Evolutionary conservation across 1,139 yeast genomes (phyloP).

Genomic region (Trichomonascaceae sp.): DNA sequence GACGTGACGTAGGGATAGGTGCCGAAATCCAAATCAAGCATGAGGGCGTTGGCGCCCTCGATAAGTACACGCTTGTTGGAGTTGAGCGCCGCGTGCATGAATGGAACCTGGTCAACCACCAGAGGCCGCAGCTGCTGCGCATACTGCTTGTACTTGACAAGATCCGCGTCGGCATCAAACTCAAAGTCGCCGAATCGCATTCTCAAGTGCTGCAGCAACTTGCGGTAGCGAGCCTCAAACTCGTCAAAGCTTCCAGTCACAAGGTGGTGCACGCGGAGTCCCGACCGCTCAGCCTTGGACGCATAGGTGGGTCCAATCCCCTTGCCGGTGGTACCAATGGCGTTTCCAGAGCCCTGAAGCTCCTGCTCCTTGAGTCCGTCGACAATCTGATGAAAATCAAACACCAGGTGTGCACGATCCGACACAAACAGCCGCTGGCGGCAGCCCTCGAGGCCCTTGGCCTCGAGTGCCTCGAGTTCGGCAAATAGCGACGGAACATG

Average conservation of each 20-base stretch:
- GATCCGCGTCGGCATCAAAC: constrained; percentile 70
- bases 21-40: constrained; percentile 96
- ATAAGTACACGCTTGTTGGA: constrained; percentile 75
- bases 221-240: constrained; percentile 63
- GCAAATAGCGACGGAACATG: constrained; percentile 88
- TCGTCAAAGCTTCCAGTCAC: constrained; percentile 90
- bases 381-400: constrained; percentile 94
- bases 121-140: constrained; percentile 71
- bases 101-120: constrained; percentile 85
- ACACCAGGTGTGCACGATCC: constrained; percentile 90
- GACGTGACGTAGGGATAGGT: constrained; percentile 97
- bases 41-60: constrained; percentile 97
- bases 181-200: constrained; percentile 91
- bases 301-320: constrained; percentile 99
- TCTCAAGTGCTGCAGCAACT: constrained; percentile 67
- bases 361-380: constrained; percentile 94
- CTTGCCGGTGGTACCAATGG: constrained; percentile 97
- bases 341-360: constrained; percentile 68
- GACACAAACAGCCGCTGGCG: constrained; percentile 74
- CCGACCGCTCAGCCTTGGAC: constrained; percentile 93
- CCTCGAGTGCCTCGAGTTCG: constrained; percentile 70
- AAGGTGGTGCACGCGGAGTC: constrained; percentile 91
- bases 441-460: constrained; percentile 51
- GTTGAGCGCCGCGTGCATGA: constrained; percentile 73
- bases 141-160: constrained; percentile 60